Percentiles rank a stretch among this genome's conserved stretches.
Conservation (phyloP, 495 filamentous ascomycete species). For the Aspergillus olivimuriae region DNA sequence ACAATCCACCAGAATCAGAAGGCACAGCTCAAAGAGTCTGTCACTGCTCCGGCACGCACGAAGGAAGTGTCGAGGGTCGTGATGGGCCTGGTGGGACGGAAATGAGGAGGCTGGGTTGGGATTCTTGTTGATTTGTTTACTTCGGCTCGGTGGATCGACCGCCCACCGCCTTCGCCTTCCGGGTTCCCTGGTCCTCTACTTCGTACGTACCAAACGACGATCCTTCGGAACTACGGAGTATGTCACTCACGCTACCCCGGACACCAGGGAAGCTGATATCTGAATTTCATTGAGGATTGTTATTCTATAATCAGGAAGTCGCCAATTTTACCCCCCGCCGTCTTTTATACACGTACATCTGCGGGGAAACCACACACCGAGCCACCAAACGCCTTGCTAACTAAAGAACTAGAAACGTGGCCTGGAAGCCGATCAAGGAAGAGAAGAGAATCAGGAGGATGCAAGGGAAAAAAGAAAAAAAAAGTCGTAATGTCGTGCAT, state of each 20-base stretch:
- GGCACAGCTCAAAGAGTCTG: neutral
- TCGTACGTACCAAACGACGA: neutral
- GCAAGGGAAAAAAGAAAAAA: conserved; percentile 1
- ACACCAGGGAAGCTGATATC: no score
- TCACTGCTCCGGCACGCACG: neutral
- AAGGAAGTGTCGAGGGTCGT: neutral
- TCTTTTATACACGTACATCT: no score
- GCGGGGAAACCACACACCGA: conserved; percentile 1
- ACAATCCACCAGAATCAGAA: no score
- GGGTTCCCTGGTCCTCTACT: no score
- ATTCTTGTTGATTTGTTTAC: conserved; percentile 22
- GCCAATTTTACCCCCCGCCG: no score
- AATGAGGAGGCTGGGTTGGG: conserved; percentile 16
- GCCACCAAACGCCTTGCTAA: conserved; percentile 15
- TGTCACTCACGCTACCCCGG: no score
- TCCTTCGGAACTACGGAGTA: neutral
- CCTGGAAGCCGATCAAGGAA: no score
- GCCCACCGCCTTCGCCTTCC: conserved; percentile 10
- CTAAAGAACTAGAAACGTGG: conserved; percentile 6
- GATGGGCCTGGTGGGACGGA: neutral
- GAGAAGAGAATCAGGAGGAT: neutral
- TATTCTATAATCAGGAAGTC: no score
- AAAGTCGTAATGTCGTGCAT: neutral
- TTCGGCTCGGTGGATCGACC: conserved; percentile 12
- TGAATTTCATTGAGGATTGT: no score